Percentiles rank a stretch among this genome's conserved stretches.
phyloP scores from a whole-genome alignment of 352 stramenopile species.

The Poterioochromonas sp. region DNA sequence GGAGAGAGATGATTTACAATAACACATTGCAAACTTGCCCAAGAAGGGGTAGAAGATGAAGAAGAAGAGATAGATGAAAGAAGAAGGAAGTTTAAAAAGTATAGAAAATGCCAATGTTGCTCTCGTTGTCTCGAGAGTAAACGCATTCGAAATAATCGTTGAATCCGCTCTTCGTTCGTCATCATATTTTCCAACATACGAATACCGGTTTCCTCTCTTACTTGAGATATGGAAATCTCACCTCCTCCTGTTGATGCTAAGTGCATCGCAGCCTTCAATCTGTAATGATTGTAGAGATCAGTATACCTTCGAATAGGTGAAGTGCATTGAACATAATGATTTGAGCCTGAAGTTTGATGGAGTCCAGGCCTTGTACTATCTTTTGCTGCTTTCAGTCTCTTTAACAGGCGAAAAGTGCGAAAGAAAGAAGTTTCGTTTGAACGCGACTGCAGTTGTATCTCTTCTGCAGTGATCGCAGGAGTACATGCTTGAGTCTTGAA shows the following conservation, averaged over 20 bases:
- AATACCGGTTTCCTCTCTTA: neutral
- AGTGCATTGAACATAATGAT: conserved; percentile 20
- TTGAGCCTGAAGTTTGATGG: conserved; percentile 3
- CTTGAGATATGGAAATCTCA: neutral
- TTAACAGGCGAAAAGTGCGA: neutral
- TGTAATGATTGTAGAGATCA: conserved; percentile 31
- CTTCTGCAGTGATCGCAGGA: neutral
- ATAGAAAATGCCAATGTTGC: too few species aligned
- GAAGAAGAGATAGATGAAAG: too few species aligned
- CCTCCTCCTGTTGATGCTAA: neutral
- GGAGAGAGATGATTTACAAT: too few species aligned
- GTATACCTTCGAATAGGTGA: conserved; percentile 26
- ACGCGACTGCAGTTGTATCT: neutral
- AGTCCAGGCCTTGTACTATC: neutral
- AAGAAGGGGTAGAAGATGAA: too few species aligned
- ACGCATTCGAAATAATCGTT: neutral
- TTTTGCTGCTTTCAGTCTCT: neutral
- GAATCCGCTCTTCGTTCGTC: neutral
- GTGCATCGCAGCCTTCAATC: conserved; percentile 16
- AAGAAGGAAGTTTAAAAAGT: too few species aligned
- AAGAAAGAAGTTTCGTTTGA: conserved; percentile 12
- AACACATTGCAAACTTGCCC: too few species aligned
- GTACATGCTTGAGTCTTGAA: neutral
- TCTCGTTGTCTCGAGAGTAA: too few species aligned
- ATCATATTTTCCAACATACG: neutral